Evolutionary conservation across 2,329 filamentous ascomycete species (phyloP).

Genomic region (Nannizziopsis barbatae): DNA sequence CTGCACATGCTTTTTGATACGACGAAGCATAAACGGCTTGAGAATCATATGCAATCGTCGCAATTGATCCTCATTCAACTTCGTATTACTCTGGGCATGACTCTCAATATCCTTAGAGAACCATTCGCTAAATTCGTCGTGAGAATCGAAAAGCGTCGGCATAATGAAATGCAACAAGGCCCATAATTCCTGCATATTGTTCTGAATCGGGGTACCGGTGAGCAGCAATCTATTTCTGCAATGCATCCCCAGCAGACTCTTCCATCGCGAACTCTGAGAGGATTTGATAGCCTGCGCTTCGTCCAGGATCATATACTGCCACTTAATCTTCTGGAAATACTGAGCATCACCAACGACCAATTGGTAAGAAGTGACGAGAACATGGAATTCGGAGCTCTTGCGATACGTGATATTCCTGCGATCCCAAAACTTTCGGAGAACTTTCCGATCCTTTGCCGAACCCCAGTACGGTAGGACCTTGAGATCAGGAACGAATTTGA

Average conservation of each 20-base stretch:
- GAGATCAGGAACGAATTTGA: conserved; percentile 83
- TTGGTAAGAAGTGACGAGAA: conserved; percentile 93
- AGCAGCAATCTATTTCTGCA: conserved; percentile 95
- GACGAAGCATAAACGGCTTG: conserved; percentile 98
- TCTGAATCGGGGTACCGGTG: conserved; percentile 94
- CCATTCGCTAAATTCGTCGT: conserved; percentile 44
- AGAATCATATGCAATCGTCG: conserved; percentile 97
- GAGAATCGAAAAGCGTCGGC: conserved; percentile 80
- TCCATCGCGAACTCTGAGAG: conserved; percentile 89
- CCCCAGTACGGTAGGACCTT: conserved; percentile 98
- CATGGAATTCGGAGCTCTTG: conserved; percentile 87
- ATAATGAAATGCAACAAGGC: conserved; percentile 86
- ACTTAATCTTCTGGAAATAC: conserved; percentile 42
- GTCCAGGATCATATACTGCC: conserved; percentile 84
- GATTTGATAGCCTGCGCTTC: conserved; percentile 93
- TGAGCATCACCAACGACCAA: conserved; percentile 89
- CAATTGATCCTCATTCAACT: conserved; percentile 95
- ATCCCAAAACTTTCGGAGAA: conserved; percentile 97
- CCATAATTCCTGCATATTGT: conserved; percentile 87
- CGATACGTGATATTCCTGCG: conserved; percentile 93
- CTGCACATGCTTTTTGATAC: conserved; percentile 99
- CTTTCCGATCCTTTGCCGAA: conserved; percentile 83
- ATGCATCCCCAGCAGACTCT: conserved; percentile 73
- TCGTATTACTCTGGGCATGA: conserved; percentile 97
- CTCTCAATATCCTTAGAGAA: conserved; percentile 67